These are phyloP conservation scores for Tulasnella sp. DNA, from an alignment of 768 basidiomycete species.

Conservation along the genomic window DNA sequence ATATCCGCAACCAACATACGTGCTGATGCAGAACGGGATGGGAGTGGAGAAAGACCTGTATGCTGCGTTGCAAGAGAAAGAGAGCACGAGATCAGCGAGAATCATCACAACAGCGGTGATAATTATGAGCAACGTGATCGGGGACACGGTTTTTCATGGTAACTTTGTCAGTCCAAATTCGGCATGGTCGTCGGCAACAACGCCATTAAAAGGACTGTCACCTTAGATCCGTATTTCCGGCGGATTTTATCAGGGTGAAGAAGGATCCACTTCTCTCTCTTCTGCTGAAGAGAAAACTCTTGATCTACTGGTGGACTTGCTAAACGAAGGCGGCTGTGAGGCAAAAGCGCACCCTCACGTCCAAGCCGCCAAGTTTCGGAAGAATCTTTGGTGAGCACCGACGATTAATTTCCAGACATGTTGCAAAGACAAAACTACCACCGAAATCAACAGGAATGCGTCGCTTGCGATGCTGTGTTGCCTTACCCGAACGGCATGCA, in stretches of 20 bases:
- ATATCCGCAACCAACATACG: constrained; percentile 60
- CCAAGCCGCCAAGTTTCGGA: constrained; percentile 61
- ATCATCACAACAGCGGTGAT: constrained; percentile 3
- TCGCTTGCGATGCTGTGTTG: constrained; percentile 58
- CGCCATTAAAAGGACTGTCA: not conserved
- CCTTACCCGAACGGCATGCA: constrained; percentile 54
- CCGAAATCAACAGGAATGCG: constrained; percentile 48
- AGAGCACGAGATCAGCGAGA: constrained; percentile 24
- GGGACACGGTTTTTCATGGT: not conserved
- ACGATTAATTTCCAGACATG: not conserved
- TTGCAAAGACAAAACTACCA: not conserved
- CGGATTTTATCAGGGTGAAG: not conserved
- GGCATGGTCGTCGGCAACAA: not conserved
- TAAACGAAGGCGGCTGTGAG: constrained; percentile 56
- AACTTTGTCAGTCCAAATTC: not conserved
- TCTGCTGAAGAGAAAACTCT: not conserved
- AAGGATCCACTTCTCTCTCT: not conserved
- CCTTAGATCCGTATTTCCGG: not conserved
- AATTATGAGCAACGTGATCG: constrained; percentile 1
- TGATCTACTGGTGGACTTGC: constrained; percentile 46
- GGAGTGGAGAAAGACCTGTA: constrained; percentile 71
- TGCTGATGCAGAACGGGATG: constrained; percentile 72
- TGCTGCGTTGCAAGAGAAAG: constrained; percentile 51
- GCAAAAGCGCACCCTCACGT: constrained; percentile 58
- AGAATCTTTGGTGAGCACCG: constrained; percentile 57